phyloP scores from a whole-genome alignment of 805 yeast genomes.

The Wickerhamomyces queroliae region DNA sequence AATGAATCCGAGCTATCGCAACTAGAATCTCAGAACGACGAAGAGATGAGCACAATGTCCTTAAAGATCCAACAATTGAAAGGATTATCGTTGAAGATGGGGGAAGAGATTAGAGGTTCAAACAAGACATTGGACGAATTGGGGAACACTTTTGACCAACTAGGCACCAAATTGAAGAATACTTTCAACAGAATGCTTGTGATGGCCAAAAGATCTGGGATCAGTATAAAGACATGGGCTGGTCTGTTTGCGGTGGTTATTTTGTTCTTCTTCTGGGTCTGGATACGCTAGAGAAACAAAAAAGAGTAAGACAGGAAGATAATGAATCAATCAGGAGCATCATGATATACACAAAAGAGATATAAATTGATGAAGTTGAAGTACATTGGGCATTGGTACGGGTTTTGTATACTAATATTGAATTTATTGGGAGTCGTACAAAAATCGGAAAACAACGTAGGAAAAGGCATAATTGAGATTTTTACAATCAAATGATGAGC shows the following conservation, averaged over 20 bases:
- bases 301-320: neutral
- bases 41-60: slow-evolving; percentile 47
- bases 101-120: slow-evolving; percentile 56
- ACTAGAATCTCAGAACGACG: slow-evolving; percentile 63
- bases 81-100: slow-evolving; percentile 48
- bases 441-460: too few species aligned
- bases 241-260: slow-evolving; percentile 40
- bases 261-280: slow-evolving; percentile 45
- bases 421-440: too few species aligned
- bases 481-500: too few species aligned
- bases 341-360: neutral
- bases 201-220: slow-evolving; percentile 60
- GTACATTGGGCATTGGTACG: too few species aligned
- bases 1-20: slow-evolving; percentile 50
- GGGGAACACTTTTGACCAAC: slow-evolving; percentile 39
- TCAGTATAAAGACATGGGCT: slow-evolving; percentile 62
- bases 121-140: slow-evolving; percentile 38
- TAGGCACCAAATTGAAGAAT: slow-evolving; percentile 40
- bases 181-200: slow-evolving; percentile 53
- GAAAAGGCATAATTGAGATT: too few species aligned
- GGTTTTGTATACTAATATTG: neutral
- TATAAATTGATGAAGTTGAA: too few species aligned
- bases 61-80: slow-evolving; percentile 50
- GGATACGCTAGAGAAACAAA: slow-evolving; percentile 23
- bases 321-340: neutral